A percentile compares a stretch with the other conserved stretches of the same genome.
Conservation (phyloP, 768 basidiomycete species). For the Lentinula raphanica region DNA sequence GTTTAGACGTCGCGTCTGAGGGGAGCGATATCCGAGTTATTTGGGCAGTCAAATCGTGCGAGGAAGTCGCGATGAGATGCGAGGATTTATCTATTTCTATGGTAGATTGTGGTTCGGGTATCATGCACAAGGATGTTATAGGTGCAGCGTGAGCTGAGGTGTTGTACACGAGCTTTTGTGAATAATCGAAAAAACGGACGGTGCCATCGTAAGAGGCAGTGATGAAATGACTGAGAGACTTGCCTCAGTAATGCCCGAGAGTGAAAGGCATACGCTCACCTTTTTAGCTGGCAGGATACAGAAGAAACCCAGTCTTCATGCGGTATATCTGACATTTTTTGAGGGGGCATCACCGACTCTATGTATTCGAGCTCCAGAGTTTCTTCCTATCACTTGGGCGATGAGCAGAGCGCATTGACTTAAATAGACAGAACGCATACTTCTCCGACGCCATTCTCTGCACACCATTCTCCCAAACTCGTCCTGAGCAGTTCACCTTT, state of each 20-base stretch:
- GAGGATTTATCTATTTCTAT: conserved; percentile 21
- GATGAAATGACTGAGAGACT: conserved; percentile 51
- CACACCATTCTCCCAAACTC: conserved; percentile 70
- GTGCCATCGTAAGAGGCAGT: conserved; percentile 80
- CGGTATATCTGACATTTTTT: conserved; percentile 71
- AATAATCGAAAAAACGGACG: conserved; percentile 69
- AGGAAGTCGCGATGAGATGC: conserved; percentile 57
- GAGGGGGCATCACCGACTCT: conserved; percentile 81
- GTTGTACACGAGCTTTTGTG: conserved; percentile 49
- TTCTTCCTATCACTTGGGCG: conserved; percentile 55
- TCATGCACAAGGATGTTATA: conserved; percentile 57
- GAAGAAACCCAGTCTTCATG: conserved; percentile 95
- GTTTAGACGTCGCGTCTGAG: conserved; percentile 13
- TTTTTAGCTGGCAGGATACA: conserved; percentile 54
- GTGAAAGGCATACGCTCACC: conserved; percentile 30
- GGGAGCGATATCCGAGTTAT: conserved; percentile 38
- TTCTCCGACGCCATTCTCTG: conserved; percentile 65
- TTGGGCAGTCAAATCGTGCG: conserved; percentile 73
- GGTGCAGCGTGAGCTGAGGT: conserved; percentile 56
- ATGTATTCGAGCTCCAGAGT: conserved; percentile 91
- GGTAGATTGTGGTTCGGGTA: conserved; percentile 30
- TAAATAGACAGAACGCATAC: conserved; percentile 30
- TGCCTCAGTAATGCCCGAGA: not conserved
- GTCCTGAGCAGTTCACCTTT: conserved; percentile 74
- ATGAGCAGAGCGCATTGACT: conserved; percentile 7